Percentiles rank a stretch among this genome's conserved stretches.
These are phyloP conservation scores for Craspedostauros australis DNA, from an alignment of 108 stramenopile genomes.

Conservation along the genomic window DNA sequence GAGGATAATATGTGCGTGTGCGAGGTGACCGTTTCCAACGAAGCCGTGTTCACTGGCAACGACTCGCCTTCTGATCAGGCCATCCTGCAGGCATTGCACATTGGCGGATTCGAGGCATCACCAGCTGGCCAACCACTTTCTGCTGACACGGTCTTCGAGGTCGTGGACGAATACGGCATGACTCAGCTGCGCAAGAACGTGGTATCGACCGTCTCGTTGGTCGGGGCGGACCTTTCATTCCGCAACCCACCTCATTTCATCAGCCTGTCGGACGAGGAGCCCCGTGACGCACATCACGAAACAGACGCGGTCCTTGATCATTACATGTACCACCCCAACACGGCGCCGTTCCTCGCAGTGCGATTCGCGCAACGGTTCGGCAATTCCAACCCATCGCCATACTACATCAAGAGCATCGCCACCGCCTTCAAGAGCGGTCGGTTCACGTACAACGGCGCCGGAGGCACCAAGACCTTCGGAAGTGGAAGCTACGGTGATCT, in stretches of 20 bases:
- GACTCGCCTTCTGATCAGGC: too few species aligned
- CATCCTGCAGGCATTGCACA: too few species aligned
- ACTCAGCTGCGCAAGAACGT: slow-evolving; percentile 40
- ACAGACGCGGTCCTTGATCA: slow-evolving; percentile 69
- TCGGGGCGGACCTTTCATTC: slow-evolving; percentile 34
- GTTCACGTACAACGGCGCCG: slow-evolving; percentile 17
- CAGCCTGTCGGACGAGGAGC: slow-evolving; percentile 27
- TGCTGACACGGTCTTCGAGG: slow-evolving; percentile 20
- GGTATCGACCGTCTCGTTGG: slow-evolving; percentile 30
- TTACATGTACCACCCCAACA: slow-evolving; percentile 42
- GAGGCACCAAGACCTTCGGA: slow-evolving; percentile 24
- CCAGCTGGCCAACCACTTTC: too few species aligned
- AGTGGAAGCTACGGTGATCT: slow-evolving; percentile 45
- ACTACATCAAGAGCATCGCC: slow-evolving; percentile 31
- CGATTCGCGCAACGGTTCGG: slow-evolving; percentile 59
- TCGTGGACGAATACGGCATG: slow-evolving; percentile 16
- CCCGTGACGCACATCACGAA: slow-evolving; percentile 56
- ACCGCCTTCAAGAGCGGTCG: slow-evolving; percentile 51
- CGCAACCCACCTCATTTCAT: slow-evolving; percentile 61
- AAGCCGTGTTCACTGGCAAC: slow-evolving; percentile 1
- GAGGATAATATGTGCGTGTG: slow-evolving; percentile 18
- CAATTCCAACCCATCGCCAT: slow-evolving; percentile 62
- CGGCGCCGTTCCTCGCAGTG: slow-evolving; percentile 52
- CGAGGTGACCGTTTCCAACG: slow-evolving; percentile 8
- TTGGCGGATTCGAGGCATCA: too few species aligned